Percentiles rank a stretch among this genome's conserved stretches.
These are phyloP conservation scores for Adansonia grandidieri DNA, from an alignment of 441 rosid species.

Conservation along the genomic window DNA sequence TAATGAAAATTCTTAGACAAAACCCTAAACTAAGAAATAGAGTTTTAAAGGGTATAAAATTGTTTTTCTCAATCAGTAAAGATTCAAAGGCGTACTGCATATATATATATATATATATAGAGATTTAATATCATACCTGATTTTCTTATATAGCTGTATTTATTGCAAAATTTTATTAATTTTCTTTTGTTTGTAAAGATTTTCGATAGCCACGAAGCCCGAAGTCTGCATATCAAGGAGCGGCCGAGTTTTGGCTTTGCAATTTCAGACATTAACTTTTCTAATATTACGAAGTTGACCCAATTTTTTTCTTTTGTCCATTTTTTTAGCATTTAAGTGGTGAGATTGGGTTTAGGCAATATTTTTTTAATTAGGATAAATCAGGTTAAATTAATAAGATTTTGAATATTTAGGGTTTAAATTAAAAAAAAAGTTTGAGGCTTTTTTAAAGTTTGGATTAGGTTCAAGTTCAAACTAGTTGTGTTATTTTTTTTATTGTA, in stretches of 20 bases:
- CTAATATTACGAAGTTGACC: constrained; percentile 9
- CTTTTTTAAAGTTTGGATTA: too few relatives aligned
- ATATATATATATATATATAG: background rate
- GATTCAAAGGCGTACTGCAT: background rate
- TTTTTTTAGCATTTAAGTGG: too few relatives aligned
- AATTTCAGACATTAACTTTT: background rate
- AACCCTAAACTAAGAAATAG: background rate
- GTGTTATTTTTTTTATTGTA: too few relatives aligned
- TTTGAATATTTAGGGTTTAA: too few relatives aligned
- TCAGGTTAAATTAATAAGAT: too few relatives aligned
- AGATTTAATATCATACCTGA: background rate
- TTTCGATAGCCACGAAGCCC: background rate
- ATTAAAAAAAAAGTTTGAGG: too few relatives aligned
- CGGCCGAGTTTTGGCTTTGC: constrained; percentile 5
- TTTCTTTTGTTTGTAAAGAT: background rate
- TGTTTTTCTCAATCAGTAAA: background rate
- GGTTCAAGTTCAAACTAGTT: too few relatives aligned
- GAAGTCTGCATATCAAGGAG: background rate
- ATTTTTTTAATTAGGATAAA: too few relatives aligned
- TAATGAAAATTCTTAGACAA: background rate
- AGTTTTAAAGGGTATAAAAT: background rate
- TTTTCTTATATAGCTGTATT: background rate
- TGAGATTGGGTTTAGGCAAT: too few relatives aligned
- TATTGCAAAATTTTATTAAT: background rate
- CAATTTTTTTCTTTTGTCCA: background rate